Percentiles rank a stretch among this genome's conserved stretches.
Evolutionary conservation across 2,329 filamentous ascomycete species (phyloP).

Genomic region (Trichoderma oligosporum): DNA sequence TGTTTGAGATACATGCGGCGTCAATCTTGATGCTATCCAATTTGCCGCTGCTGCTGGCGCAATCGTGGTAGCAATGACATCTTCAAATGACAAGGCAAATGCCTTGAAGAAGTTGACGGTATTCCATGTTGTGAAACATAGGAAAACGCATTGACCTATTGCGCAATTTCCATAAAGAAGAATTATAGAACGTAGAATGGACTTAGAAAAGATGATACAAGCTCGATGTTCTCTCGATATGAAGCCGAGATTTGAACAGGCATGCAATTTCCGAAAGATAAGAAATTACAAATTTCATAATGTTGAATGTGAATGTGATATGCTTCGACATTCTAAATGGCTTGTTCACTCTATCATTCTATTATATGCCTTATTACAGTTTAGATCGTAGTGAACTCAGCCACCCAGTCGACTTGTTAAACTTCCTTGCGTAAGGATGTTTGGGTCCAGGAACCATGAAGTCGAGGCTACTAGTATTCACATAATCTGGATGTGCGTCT

Average conservation of each 20-base stretch:
- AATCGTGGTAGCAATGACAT: conserved; percentile 41
- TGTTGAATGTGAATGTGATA: too few species aligned
- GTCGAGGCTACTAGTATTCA: conserved; percentile 5
- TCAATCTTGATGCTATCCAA: conserved; percentile 40
- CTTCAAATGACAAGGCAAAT: conserved; percentile 35
- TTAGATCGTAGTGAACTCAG: conserved; percentile 1
- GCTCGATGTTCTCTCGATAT: too few species aligned
- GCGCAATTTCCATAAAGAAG: too few species aligned
- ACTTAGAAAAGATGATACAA: too few species aligned
- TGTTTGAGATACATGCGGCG: conserved; percentile 44
- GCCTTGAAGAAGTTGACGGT: conserved; percentile 39
- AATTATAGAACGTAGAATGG: too few species aligned
- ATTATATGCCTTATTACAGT: too few species aligned
- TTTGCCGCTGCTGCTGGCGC: conserved; percentile 41
- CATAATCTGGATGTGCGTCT: conserved; percentile 12
- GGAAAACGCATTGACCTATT: too few species aligned
- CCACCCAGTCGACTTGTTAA: conserved; percentile 2
- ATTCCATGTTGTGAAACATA: conserved; percentile 44
- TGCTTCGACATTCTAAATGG: too few species aligned
- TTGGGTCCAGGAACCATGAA: conserved; percentile 7
- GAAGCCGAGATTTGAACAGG: too few species aligned
- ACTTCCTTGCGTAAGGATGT: conserved; percentile 7
- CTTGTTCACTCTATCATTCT: too few species aligned
- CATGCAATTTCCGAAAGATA: too few species aligned
- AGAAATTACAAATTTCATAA: too few species aligned